Percentiles rank a stretch among this genome's conserved stretches.
Evolutionary conservation across 768 basidiomycete genomes (phyloP).

Genomic region (Leccinum variicolor): DNA sequence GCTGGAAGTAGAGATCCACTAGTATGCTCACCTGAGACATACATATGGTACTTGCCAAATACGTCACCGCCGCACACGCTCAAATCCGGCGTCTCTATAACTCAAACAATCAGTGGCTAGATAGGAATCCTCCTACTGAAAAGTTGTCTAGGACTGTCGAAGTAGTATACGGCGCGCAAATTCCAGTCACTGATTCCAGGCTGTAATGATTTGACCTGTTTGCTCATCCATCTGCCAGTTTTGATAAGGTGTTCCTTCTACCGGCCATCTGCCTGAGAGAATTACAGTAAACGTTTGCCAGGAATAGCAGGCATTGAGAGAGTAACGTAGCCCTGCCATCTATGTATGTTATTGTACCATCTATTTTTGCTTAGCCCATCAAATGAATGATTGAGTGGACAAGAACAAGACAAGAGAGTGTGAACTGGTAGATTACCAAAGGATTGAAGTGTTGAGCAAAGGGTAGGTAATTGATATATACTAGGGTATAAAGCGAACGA

Average conservation of each 20-base stretch:
- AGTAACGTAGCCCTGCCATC: too few relatives aligned
- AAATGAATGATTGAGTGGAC: background rate
- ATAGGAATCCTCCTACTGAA: background rate
- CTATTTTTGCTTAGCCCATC: background rate
- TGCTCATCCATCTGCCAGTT: too few relatives aligned
- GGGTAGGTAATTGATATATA: background rate
- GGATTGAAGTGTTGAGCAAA: background rate
- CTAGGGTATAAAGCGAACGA: slow-evolving; percentile 8
- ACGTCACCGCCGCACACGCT: background rate
- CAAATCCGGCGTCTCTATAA: background rate
- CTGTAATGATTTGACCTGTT: too few relatives aligned
- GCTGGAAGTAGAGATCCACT: background rate
- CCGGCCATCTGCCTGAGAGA: too few relatives aligned
- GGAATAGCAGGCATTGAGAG: background rate
- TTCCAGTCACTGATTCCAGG: too few relatives aligned
- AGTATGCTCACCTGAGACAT: too few relatives aligned
- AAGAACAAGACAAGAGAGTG: background rate
- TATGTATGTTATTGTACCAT: background rate
- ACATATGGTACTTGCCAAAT: background rate
- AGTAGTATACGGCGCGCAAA: too few relatives aligned
- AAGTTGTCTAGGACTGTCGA: background rate
- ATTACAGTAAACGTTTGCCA: background rate
- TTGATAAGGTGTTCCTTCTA: too few relatives aligned
- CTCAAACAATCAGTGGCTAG: background rate
- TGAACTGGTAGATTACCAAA: background rate